Evolutionary conservation across 306 rosid genomes (phyloP), one percentile per base, ranked within the genome.

Genomic region (Medicago lupulina): DNA sequence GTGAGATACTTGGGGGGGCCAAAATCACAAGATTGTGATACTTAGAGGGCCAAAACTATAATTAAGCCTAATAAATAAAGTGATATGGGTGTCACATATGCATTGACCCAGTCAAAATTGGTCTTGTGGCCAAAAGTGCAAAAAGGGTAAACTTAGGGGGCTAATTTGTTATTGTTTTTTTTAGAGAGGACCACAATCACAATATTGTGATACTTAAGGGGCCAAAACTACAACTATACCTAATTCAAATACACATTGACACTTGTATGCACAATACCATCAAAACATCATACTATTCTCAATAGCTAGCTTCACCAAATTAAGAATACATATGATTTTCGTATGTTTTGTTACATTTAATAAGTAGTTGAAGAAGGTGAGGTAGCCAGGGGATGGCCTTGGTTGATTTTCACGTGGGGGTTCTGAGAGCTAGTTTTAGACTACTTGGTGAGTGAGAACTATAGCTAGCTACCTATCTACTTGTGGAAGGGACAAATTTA

Each of bases 401-500:
- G 54, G 85, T 53, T 43, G 14, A 63, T 19, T 44, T 79, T 76
- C 84, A 79, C 86, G 80, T 83, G 84, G 84, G 80, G 80, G 67
- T 70, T 70, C 69, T 62, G 77, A 41, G 53, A 11, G 58, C 78
- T 75, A 79, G 79, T 17, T 78, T 74, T 73, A 54, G 83, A 23
- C 40, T 68, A 25, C 77, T 66, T 44, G 57, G 23, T 23, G 57
- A 38, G 19, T 62, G 77, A 54, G 80, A 50, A 31, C 69, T 51
- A 46, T 78, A 28, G 58, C 60, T 76, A 23, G 21, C 60, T 7
- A 34, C 15, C 51, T 9, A 7, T 57, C 87, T 80, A 70, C 66
- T 79, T 54, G 58, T 67, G 81, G 79, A 68, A 84, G 87, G 81
- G 92, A 88, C 92, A 86, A 75, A 84, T 88, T 88, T 82, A 86